Base-by-base conservation (phyloP, 2,329 filamentous ascomycete species). In the Cladosporium oxysporum region DNA sequence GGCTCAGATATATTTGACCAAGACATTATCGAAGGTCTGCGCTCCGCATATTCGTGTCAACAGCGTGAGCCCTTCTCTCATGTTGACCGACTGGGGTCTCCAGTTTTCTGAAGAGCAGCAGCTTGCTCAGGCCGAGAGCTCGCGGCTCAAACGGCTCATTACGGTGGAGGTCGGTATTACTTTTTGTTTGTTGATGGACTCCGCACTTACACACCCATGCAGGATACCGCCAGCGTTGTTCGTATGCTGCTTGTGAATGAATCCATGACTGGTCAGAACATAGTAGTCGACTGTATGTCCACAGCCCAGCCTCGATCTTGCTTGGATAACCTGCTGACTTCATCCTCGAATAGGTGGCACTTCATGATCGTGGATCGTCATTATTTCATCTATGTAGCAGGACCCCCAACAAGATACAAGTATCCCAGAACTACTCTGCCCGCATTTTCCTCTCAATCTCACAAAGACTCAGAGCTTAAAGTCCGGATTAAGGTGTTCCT, bases 401-500 rank as follows among this genome's bases (percentile, higher is more conserved):
- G n/a, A n/a, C 5, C 14, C 37, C 1, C 37, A 41, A 41, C 16
- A n/a, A 41, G 16, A 41, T 4, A 18, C 7, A 6, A 5, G 6
- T 7, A 6, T 44, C 10, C 18, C 8, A 44, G 7, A 44, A 8
- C 7, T 7, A 44, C 41, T 44, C 41, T 44, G 2, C 8, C 4
- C 41, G 18, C 37, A 16, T 18, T 41, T 41, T 6, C 6, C 37
- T 21, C 23, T 26, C 23, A 12, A 28, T 50, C n/a, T 28, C 21
- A 18, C 16, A 6, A 5, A 14, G 14, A 2, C 10, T 58, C 53
- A 66, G 29, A 61, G 21, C 35, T 66, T 66, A 21, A 66, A 66
- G 18, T 58, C 52, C 14, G 58, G 35, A 47, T 66, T 58, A 3
- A 66, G 57, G 18, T 62, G 33, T 41, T 66, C 57, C 26, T 62